These are phyloP conservation scores for Russula sp. DNA, from an alignment of 768 basidiomycete genomes.

Conservation along the genomic window DNA sequence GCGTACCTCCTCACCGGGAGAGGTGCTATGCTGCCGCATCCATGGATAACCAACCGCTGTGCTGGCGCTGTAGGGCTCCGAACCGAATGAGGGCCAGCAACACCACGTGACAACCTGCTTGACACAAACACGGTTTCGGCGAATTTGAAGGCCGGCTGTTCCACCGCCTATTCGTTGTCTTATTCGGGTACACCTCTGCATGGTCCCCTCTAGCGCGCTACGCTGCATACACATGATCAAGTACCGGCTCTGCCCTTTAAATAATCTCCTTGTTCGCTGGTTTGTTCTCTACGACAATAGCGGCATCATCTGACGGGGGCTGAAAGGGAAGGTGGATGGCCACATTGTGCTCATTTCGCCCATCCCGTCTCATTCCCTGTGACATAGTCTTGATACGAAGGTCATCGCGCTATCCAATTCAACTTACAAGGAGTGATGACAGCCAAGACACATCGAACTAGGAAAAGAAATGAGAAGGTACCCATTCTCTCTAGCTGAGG, in stretches of 20 bases:
- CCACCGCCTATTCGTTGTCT: too few relatives aligned
- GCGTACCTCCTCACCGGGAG: conserved; percentile 33
- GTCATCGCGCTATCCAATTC: neutral
- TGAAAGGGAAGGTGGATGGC: neutral
- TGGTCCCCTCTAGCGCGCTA: too few relatives aligned
- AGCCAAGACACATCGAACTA: neutral
- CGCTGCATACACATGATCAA: too few relatives aligned
- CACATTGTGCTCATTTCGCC: neutral
- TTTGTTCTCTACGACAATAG: too few relatives aligned
- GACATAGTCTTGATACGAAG: neutral
- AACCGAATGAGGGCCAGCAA: conserved; percentile 8
- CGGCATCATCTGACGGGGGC: neutral
- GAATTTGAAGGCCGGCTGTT: too few relatives aligned
- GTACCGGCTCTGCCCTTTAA: too few relatives aligned
- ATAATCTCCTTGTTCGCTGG: too few relatives aligned
- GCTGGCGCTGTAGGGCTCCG: conserved; percentile 23
- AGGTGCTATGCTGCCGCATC: conserved; percentile 37
- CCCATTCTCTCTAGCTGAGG: neutral
- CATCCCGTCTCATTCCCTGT: neutral
- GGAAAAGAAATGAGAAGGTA: neutral
- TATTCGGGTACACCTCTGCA: too few relatives aligned
- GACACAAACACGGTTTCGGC: too few relatives aligned
- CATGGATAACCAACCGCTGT: conserved; percentile 24
- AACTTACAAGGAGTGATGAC: neutral
- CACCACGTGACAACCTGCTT: too few relatives aligned